A percentile compares a stretch with the other conserved stretches of the same genome.
Evolutionary conservation across 1,139 yeast genomes (phyloP).

Genomic region (Candida sojae): DNA sequence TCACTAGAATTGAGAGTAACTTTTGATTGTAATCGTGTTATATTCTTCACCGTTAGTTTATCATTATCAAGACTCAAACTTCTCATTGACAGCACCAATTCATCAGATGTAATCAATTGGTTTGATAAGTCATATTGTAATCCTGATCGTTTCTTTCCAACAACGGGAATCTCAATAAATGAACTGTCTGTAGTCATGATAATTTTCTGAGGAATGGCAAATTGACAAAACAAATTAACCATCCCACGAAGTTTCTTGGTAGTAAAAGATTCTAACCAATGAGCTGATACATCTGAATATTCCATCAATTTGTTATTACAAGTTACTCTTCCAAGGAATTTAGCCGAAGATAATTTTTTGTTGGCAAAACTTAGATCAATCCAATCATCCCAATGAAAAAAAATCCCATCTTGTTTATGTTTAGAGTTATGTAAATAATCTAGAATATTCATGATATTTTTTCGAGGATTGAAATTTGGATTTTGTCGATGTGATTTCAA

Average conservation of each 20-base stretch:
- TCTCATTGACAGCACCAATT: conserved; percentile 15
- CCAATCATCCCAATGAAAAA: conserved; percentile 50
- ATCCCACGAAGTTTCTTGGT: conserved; percentile 37
- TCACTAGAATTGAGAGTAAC: conserved; percentile 25
- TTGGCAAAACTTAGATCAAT: conserved; percentile 33
- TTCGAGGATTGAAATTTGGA: conserved; percentile 29
- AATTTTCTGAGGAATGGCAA: conserved; percentile 31
- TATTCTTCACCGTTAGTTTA: conserved; percentile 12
- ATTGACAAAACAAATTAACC: conserved; percentile 36
- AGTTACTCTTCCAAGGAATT: conserved; percentile 23
- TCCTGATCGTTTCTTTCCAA: conserved; percentile 28
- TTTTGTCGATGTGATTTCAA: conserved; percentile 23
- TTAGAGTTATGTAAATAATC: conserved; percentile 15
- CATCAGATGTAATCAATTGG: conserved; percentile 10
- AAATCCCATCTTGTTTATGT: conserved; percentile 20
- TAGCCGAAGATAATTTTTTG: conserved; percentile 19
- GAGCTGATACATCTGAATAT: conserved; percentile 35
- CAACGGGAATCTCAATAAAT: conserved; percentile 32
- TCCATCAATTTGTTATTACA: conserved; percentile 24
- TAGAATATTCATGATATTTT: conserved; percentile 23
- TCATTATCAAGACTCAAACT: conserved; percentile 6
- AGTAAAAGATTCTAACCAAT: conserved; percentile 35
- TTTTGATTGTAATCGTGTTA: conserved; percentile 14
- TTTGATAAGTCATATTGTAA: neutral
- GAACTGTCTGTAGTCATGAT: conserved; percentile 28